Evolutionary conservation across 768 basidiomycete genomes (phyloP).

Genomic region (Mycena leptocephala): DNA sequence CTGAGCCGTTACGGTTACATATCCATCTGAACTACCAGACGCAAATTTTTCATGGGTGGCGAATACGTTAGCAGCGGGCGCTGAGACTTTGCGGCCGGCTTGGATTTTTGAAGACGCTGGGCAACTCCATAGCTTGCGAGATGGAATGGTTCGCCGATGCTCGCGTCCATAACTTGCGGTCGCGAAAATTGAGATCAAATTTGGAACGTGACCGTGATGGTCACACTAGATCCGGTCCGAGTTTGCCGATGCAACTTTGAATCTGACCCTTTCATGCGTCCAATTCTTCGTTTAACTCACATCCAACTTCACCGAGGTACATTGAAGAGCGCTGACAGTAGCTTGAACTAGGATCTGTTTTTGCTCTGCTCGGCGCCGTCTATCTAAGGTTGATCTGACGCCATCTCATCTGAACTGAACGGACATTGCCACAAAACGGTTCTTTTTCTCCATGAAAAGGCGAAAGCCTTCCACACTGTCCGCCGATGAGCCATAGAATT

Average conservation of each 20-base stretch:
- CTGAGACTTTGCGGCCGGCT: constrained; percentile 31
- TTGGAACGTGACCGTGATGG: neutral
- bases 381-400: too few species aligned
- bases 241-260: neutral
- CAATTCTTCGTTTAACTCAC: too few species aligned
- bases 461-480: too few species aligned
- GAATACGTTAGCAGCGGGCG: constrained; percentile 46
- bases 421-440: too few species aligned
- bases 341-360: too few species aligned
- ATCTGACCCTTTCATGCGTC: too few species aligned
- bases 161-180: constrained; percentile 20
- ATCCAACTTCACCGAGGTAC: neutral
- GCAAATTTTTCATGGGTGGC: constrained; percentile 51
- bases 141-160: constrained; percentile 57
- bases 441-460: too few species aligned
- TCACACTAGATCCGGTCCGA: neutral
- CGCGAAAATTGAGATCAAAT: neutral
- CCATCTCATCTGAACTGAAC: neutral
- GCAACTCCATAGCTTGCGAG: constrained; percentile 55
- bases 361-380: too few species aligned
- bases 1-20: constrained; percentile 79
- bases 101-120: constrained; percentile 36
- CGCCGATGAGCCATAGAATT: too few species aligned
- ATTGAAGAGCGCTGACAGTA: too few species aligned
- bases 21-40: constrained; percentile 62